Base-by-base conservation (phyloP, 768 basidiomycete species). In the Chalciporus pseudorubinellus region DNA sequence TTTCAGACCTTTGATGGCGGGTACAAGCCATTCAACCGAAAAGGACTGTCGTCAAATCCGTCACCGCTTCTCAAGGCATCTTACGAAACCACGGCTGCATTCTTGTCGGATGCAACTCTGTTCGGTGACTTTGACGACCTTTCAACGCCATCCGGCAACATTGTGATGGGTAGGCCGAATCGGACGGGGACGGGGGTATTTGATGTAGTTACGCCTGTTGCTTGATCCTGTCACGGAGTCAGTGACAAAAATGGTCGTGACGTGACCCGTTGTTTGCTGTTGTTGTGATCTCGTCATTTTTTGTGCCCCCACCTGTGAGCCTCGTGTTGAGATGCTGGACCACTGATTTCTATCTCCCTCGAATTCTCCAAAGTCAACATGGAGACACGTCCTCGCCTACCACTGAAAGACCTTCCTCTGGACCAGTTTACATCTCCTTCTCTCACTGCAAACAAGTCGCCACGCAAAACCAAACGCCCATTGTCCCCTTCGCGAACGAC, bases 41-140 rank as follows among this genome's bases (percentile, higher is more conserved):
- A 88, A 57, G 97, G 97, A 47, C 89, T 99, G 51, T 87, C 91
- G 20, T 83, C 87, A 40, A 93, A 92, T 70, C 84, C 93, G 21
- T 98, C 95, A n/a, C 93, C 95, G 8, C 78, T 98, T 36, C 82
- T 98, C 48, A 98, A 98, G 70, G 97, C 97, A 1, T 97, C 94
- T 9, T 99, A 91, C 71, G 97, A 98, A 72, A 98, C 95, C 4
- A 98, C 95, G 0, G 90, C 87, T 2, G 78, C 86, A 1, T 97
- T 99, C 77, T 70, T 99, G 59, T 90, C 95, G 4, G 92, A 99
- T 52, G 95, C 97, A 18, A 92, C 94, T 0, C 74, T 99, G 42
- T 84, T 87, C 65, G 97, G 97, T 21, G 97, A 98, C 72, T 98
- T 91, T 71, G 95, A 98, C 67, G 88, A 94, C 63, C 75, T 98